These are phyloP conservation scores for Myxozyma mucilagina DNA, from an alignment of 805 yeast genomes.

Conservation along the genomic window DNA sequence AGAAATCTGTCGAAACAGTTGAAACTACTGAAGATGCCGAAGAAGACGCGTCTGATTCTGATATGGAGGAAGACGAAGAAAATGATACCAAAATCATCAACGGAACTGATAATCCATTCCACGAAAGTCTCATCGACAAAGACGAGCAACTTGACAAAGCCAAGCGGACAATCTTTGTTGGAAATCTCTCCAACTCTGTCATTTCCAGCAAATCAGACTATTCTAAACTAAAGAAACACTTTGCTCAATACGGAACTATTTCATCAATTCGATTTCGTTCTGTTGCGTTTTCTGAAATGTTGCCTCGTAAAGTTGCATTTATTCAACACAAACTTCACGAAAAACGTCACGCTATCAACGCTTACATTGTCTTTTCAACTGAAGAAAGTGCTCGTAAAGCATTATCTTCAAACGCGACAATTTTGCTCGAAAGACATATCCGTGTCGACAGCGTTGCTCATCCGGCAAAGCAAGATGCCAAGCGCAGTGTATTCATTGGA, in stretches of 20 bases:
- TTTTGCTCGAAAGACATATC: constrained; percentile 71
- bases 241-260: constrained; percentile 48
- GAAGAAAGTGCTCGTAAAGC: constrained; percentile 50
- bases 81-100: constrained; percentile 29
- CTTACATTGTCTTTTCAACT: constrained; percentile 74
- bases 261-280: constrained; percentile 88
- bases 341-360: constrained; percentile 77
- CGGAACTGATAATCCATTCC: constrained; percentile 9
- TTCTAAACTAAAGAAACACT: constrained; percentile 16
- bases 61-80: constrained; percentile 33
- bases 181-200: constrained; percentile 64
- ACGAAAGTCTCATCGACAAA: constrained; percentile 41
- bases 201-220: constrained; percentile 22
- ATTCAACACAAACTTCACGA: constrained; percentile 75
- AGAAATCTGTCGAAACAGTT: constrained; percentile 33
- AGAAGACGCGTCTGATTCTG: constrained; percentile 30
- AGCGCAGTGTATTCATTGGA: constrained; percentile 85
- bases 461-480: constrained; percentile 82
- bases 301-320: constrained; percentile 91
- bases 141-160: constrained; percentile 44
- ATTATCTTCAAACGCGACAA: constrained; percentile 59
- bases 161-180: constrained; percentile 62
- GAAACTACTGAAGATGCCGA: constrained; percentile 33
- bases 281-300: constrained; percentile 79
- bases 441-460: constrained; percentile 93